phyloP scores from a whole-genome alignment of 331 rosid species.

The Rhamnella rubrinervis region DNA sequence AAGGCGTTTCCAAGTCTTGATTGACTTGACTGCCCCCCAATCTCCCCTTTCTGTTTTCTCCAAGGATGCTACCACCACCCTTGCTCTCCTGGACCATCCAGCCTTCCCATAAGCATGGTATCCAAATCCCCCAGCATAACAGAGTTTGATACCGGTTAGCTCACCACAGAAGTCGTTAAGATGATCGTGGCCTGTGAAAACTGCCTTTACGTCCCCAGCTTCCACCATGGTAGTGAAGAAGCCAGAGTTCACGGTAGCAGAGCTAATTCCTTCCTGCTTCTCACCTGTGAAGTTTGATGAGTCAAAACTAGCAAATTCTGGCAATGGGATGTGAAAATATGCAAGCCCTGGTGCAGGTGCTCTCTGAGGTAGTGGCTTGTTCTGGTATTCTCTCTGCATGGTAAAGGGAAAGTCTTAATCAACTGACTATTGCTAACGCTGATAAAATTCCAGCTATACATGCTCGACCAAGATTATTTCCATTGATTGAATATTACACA shows the following conservation, averaged over 20 bases:
- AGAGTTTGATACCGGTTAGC: constrained; percentile 57
- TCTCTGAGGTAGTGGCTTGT: constrained; percentile 59
- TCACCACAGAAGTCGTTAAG: constrained; percentile 81
- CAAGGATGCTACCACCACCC: constrained; percentile 66
- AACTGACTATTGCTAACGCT: background rate
- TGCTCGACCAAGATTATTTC: background rate
- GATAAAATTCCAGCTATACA: background rate
- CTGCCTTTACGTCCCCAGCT: constrained; percentile 83
- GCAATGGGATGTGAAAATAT: constrained; percentile 84
- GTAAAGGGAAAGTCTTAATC: background rate
- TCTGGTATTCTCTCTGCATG: constrained; percentile 56
- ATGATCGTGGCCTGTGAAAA: constrained; percentile 75
- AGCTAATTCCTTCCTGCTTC: constrained; percentile 63
- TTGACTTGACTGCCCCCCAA: constrained; percentile 72
- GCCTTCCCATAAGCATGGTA: constrained; percentile 88
- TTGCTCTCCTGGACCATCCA: constrained; percentile 88
- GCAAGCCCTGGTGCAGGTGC: constrained; percentile 70
- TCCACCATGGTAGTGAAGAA: constrained; percentile 76
- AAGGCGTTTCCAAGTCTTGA: constrained; percentile 88
- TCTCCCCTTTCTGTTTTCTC: constrained; percentile 49
- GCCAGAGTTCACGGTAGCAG: constrained; percentile 75
- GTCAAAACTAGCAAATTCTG: constrained; percentile 59
- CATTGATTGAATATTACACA: background rate
- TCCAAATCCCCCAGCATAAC: constrained; percentile 90
- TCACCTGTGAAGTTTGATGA: constrained; percentile 66